Percentiles rank a stretch among this genome's conserved stretches.
Evolutionary conservation across 1,139 yeast genomes (phyloP).

Genomic region (Candida albicans): DNA sequence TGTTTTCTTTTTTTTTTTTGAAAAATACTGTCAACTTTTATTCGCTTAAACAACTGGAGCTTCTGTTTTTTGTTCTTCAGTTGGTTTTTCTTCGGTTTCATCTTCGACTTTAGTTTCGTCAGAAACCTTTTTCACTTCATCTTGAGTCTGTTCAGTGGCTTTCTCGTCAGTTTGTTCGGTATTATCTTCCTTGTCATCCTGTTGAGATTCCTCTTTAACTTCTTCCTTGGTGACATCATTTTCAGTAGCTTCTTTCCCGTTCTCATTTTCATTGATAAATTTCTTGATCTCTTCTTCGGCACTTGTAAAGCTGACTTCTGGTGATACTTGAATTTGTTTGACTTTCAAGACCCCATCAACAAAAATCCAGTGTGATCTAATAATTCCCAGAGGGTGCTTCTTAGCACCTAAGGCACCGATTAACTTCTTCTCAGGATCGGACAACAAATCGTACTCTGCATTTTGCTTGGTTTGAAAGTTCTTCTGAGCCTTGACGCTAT

Average conservation of each 20-base stretch:
- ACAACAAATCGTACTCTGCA: constrained; percentile 69
- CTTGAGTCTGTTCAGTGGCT: constrained; percentile 3
- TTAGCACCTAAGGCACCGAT: constrained; percentile 80
- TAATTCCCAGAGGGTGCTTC: constrained; percentile 73
- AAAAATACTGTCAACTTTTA: too few relatives aligned
- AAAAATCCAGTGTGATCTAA: constrained; percentile 89
- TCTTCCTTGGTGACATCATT: constrained; percentile 6
- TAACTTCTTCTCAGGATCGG: constrained; percentile 72
- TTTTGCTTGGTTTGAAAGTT: constrained; percentile 70
- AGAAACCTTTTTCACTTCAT: too few relatives aligned
- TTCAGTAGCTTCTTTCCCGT: constrained; percentile 10
- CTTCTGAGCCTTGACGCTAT: constrained; percentile 71
- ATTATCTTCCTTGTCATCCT: constrained; percentile 8
- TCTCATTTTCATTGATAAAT: constrained; percentile 19
- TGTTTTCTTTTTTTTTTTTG: too few relatives aligned
- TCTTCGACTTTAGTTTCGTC: too few relatives aligned
- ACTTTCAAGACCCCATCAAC: constrained; percentile 69
- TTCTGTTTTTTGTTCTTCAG: not conserved
- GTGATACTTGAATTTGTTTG: constrained; percentile 69
- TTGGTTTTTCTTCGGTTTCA: not conserved
- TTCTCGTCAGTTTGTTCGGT: constrained; percentile 4
- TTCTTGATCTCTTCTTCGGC: constrained; percentile 58
- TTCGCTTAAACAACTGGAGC: too few relatives aligned
- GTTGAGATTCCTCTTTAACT: constrained; percentile 10
- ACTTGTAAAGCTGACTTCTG: constrained; percentile 68